Percentiles rank a stretch among this genome's conserved stretches.
phyloP scores from a whole-genome alignment of 805 yeast species.

The Spathaspora arborariae region DNA sequence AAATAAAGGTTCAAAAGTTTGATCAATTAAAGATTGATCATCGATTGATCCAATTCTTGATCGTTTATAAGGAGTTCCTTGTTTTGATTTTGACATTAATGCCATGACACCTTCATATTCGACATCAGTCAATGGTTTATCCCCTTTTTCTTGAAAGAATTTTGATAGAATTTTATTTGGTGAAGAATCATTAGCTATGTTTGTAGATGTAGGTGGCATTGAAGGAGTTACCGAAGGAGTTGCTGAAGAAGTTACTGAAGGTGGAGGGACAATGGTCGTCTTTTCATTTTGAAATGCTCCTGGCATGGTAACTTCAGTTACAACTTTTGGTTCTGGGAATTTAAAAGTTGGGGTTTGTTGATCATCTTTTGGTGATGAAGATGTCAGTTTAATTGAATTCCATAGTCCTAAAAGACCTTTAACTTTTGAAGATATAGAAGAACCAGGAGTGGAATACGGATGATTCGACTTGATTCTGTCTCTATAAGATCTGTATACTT shows the following conservation, averaged over 20 bases:
- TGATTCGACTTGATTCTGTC: conserved; percentile 17
- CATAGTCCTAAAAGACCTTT: conserved; percentile 2
- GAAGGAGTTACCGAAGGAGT: not conserved
- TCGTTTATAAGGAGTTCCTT: conserved; percentile 4
- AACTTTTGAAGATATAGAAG: conserved; percentile 14
- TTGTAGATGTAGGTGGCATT: not conserved
- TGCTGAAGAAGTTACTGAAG: not conserved
- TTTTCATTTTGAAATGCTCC: not conserved
- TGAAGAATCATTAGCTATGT: conserved; percentile 6
- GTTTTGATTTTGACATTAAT: conserved; percentile 28
- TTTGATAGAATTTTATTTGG: conserved; percentile 59
- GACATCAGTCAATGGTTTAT: conserved; percentile 63
- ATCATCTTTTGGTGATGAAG: not conserved
- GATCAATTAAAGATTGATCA: not conserved
- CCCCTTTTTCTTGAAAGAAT: conserved; percentile 74
- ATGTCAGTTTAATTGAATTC: not conserved
- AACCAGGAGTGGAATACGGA: conserved; percentile 1
- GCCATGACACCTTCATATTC: conserved; percentile 82
- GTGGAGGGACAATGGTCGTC: not conserved
- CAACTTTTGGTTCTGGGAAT: conserved; percentile 8
- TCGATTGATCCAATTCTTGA: not conserved
- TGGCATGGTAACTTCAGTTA: not conserved
- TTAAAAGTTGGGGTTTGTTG: conserved; percentile 4
- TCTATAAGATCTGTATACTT: conserved; percentile 26
- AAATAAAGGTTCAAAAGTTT: not conserved